Conservation (phyloP, 306 rosid genomes). For the Rosa chinensis region DNA sequence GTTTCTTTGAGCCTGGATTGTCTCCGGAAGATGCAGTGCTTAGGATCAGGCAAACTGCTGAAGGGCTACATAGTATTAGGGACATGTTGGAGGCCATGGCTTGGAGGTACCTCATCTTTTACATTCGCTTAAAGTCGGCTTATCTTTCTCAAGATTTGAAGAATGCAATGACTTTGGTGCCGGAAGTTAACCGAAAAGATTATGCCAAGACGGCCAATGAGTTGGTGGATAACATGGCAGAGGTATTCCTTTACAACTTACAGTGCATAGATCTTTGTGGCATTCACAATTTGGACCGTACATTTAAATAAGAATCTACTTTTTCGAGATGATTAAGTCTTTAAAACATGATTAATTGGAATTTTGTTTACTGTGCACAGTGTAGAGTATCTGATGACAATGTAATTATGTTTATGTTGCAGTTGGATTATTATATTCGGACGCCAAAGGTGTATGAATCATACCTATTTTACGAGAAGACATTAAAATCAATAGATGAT, state of each 20-base stretch:
- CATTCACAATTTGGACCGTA: no score
- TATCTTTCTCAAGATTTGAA: conserved; percentile 82
- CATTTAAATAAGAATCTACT: no score
- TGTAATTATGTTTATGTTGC: background rate
- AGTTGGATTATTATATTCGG: conserved; percentile 64
- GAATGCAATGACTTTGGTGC: conserved; percentile 60
- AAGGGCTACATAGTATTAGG: conserved; percentile 78
- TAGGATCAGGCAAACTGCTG: conserved; percentile 81
- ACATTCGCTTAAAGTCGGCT: conserved; percentile 66
- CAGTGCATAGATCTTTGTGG: no score
- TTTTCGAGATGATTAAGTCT: background rate
- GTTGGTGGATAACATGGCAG: conserved; percentile 71
- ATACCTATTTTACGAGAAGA: conserved; percentile 86
- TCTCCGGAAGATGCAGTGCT: conserved; percentile 82
- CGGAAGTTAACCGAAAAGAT: conserved; percentile 50
- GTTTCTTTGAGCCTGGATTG: conserved; percentile 67
- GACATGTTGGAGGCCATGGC: conserved; percentile 82
- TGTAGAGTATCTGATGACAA: background rate
- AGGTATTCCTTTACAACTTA: conserved; percentile 39
- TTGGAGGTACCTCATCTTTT: conserved; percentile 88
- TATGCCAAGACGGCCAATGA: conserved; percentile 76
- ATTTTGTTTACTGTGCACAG: background rate
- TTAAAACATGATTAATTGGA: background rate
- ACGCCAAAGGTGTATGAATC: conserved; percentile 92
- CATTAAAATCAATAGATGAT: conserved; percentile 79